Evolutionary conservation across 2,329 filamentous ascomycete species (phyloP).

Genomic region (Ramularia endophylla): DNA sequence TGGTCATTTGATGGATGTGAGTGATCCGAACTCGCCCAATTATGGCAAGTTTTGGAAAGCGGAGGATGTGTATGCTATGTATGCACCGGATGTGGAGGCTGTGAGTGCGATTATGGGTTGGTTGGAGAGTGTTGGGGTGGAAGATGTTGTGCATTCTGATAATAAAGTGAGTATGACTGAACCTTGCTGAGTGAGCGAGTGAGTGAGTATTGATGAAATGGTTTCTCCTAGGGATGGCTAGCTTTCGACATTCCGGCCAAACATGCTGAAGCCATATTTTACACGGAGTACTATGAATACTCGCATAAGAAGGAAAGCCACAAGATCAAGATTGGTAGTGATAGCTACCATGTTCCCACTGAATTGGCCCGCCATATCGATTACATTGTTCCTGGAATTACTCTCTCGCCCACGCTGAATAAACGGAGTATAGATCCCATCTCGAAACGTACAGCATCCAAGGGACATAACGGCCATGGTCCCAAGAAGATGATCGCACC

Average conservation of each 20-base stretch:
- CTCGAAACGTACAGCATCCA: slow-evolving; percentile 3
- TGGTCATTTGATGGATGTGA: slow-evolving; percentile 28
- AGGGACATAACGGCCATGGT: slow-evolving; percentile 1
- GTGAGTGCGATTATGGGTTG: slow-evolving; percentile 34
- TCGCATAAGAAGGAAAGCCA: slow-evolving; percentile 18
- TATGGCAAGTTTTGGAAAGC: slow-evolving; percentile 33
- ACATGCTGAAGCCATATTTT: slow-evolving; percentile 35
- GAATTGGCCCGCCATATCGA: slow-evolving; percentile 46
- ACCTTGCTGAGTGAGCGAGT: no score
- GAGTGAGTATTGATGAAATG: no score
- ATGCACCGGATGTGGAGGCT: slow-evolving; percentile 31
- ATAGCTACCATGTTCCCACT: slow-evolving; percentile 34
- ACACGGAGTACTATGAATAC: slow-evolving; percentile 35
- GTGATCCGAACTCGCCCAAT: slow-evolving; percentile 27
- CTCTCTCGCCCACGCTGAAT: slow-evolving; percentile 31
- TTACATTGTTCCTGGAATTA: slow-evolving; percentile 51
- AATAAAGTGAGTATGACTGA: no score
- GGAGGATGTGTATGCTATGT: slow-evolving; percentile 35
- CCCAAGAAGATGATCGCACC: no score
- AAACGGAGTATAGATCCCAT: slow-evolving; percentile 11
- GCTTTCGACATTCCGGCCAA: slow-evolving; percentile 33
- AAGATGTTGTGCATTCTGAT: slow-evolving; percentile 26
- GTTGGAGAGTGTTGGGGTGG: slow-evolving; percentile 30
- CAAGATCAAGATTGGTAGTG: slow-evolving; percentile 33
- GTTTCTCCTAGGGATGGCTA: slow-evolving; percentile 37